Evolutionary conservation across 148 eudicot genomes (phyloP).

Genomic region (Vaccinium vitisidaea): DNA sequence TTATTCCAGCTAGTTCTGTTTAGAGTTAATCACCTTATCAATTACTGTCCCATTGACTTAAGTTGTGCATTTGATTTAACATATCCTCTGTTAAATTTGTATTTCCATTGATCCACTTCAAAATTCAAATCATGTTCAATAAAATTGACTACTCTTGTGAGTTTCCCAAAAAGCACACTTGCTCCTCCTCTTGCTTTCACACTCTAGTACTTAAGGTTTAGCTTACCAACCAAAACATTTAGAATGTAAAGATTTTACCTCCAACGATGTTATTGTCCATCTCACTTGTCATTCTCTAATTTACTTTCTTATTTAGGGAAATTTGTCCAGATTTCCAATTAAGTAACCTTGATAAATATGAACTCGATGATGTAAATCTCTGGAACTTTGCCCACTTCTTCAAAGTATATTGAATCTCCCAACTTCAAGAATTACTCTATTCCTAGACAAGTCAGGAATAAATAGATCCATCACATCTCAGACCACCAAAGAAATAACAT

Average conservation of each 20-base stretch:
- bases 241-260: conserved; percentile 26
- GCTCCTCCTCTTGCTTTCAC: neutral
- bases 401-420: conserved; percentile 96
- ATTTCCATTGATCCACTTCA: neutral
- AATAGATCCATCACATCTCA: neutral
- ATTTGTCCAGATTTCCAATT: conserved; percentile 67
- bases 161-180: neutral
- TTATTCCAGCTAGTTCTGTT: neutral
- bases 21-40: neutral
- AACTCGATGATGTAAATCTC: conserved; percentile 78
- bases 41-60: neutral
- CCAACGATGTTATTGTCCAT: conserved; percentile 39
- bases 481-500: neutral
- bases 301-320: conserved; percentile 49
- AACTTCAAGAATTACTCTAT: conserved; percentile 80
- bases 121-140: neutral
- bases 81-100: neutral
- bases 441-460: conserved; percentile 35
- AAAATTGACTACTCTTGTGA: neutral
- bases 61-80: neutral
- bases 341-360: conserved; percentile 56
- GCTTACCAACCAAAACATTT: neutral
- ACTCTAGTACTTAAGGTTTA: neutral
- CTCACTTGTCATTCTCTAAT: conserved; percentile 37
- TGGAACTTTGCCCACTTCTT: conserved; percentile 52